Evolutionary conservation across 1,284 basidiomycete genomes (phyloP).

Genomic region (Prillingera fragicola): DNA sequence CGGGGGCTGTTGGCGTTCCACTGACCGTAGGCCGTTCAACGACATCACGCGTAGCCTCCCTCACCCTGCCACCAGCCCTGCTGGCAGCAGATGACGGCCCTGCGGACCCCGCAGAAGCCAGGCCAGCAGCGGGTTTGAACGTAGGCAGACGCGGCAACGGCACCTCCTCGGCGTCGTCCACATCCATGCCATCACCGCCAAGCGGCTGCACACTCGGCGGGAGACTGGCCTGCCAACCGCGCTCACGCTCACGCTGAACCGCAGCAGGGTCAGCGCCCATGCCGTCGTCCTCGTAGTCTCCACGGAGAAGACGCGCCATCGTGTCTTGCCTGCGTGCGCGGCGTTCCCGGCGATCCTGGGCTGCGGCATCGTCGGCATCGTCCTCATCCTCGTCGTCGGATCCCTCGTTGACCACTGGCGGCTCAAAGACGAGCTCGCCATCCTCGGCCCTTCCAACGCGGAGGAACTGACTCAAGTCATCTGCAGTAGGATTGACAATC

Average conservation of each 20-base stretch:
- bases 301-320: constrained; percentile 11
- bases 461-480: constrained; percentile 38
- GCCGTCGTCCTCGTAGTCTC: constrained; percentile 19
- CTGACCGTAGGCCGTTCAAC: constrained; percentile 1
- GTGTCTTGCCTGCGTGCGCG: constrained; percentile 6
- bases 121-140: background rate
- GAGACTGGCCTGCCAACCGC: constrained; percentile 2
- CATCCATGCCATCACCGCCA: too few relatives aligned
- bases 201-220: constrained; percentile 16
- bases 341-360: constrained; percentile 13
- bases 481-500: constrained; percentile 41
- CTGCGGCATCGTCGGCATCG: constrained; percentile 21
- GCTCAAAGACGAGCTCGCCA: constrained; percentile 45
- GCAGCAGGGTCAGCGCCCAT: constrained; percentile 2
- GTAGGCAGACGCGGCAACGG: too few relatives aligned
- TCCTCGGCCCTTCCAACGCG: constrained; percentile 44
- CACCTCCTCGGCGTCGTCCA: background rate
- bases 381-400: constrained; percentile 28
- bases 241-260: background rate
- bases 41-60: too few relatives aligned
- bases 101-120: background rate
- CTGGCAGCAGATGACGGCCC: too few relatives aligned
- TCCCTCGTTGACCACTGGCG: constrained; percentile 13
- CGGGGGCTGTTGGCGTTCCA: too few relatives aligned
- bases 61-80: too few relatives aligned